phyloP scores from a whole-genome alignment of 306 rosid genomes.

The Fragaria nilgerrensis region DNA sequence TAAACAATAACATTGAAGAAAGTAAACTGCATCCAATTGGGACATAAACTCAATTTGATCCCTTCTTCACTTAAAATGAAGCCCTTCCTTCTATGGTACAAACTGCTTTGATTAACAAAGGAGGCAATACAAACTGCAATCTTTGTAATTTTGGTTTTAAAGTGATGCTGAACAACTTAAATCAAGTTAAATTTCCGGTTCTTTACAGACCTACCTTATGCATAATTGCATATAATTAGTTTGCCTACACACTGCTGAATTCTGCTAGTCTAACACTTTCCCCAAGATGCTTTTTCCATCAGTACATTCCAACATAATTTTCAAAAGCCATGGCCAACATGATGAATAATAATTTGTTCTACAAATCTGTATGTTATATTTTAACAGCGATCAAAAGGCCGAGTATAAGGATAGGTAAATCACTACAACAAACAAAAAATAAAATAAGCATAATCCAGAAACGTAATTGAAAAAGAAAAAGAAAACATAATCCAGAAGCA shows the following conservation, averaged over 20 bases:
- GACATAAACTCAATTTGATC: background rate
- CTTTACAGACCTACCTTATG: background rate
- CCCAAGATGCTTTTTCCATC: background rate
- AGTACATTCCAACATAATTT: background rate
- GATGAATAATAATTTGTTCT: background rate
- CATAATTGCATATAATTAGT: background rate
- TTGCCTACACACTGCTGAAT: background rate
- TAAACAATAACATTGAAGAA: background rate
- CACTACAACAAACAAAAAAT: background rate
- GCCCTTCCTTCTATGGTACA: conserved; percentile 13
- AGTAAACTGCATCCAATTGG: background rate
- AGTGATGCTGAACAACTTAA: background rate
- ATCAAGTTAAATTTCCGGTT: background rate
- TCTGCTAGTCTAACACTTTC: background rate
- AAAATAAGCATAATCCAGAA: background rate
- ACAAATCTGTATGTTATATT: background rate
- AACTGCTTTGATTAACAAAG: background rate
- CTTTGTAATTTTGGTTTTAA: background rate
- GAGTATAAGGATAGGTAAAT: background rate
- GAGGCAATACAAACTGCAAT: background rate
- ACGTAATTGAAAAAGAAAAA: too few relatives aligned
- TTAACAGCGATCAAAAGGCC: background rate
- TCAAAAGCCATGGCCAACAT: background rate
- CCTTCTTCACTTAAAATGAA: background rate
- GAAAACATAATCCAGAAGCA: background rate